These are phyloP conservation scores for Ilex paraguariensis DNA, from an alignment of 305 asterid genomes.

Conservation along the genomic window DNA sequence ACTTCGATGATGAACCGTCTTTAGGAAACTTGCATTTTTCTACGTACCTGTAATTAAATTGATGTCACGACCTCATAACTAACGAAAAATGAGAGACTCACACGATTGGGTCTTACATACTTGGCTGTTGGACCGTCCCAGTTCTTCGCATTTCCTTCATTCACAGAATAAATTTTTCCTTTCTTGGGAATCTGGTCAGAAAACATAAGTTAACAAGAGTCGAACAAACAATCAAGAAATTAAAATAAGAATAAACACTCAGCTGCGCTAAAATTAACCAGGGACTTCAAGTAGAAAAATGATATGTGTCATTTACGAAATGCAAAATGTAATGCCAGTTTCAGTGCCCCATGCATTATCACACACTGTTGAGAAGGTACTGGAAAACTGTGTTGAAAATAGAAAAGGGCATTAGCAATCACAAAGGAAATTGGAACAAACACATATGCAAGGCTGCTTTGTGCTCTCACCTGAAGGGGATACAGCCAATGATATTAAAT, in stretches of 20 bases:
- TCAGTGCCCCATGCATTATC: too few species aligned
- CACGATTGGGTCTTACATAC: slow-evolving; percentile 28
- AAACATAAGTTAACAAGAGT: background rate
- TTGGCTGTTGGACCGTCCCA: slow-evolving; percentile 90
- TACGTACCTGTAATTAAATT: slow-evolving; percentile 52
- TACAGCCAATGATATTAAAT: too few species aligned
- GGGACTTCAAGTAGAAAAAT: too few species aligned
- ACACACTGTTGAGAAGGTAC: too few species aligned
- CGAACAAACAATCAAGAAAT: background rate
- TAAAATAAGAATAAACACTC: background rate
- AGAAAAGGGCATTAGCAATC: too few species aligned
- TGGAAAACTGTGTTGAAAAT: too few species aligned
- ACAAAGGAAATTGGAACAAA: too few species aligned
- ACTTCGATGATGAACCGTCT: slow-evolving; percentile 87
- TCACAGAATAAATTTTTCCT: slow-evolving; percentile 88
- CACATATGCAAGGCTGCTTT: too few species aligned
- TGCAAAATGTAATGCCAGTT: too few species aligned
- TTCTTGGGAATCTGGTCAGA: slow-evolving; percentile 64
- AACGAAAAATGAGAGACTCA: background rate
- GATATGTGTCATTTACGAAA: too few species aligned
- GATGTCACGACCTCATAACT: slow-evolving; percentile 8
- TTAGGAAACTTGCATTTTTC: slow-evolving; percentile 81
- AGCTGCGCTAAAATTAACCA: background rate
- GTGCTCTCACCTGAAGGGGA: too few species aligned
- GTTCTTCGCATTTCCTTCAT: slow-evolving; percentile 91